Evolutionary conservation across 331 rosid species (phyloP), one percentile per base, ranked within the genome.

Genomic region (Saraca asoca): DNA sequence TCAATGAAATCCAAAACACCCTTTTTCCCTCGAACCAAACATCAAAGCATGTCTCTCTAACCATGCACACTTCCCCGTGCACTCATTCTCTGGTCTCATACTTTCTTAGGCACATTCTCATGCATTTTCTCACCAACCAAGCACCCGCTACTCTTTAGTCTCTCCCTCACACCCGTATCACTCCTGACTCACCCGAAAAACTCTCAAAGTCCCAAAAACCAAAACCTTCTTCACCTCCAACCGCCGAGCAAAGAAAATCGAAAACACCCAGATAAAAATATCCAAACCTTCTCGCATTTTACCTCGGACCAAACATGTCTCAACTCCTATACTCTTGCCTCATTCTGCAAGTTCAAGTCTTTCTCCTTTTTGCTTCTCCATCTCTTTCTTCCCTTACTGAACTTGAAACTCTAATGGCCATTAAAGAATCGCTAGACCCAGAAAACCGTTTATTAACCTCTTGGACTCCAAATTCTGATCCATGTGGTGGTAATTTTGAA

Each of bases 391-490:
- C 72, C 0, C 14, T 12, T 7, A 39, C 64, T 13, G 91, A 92
- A 78, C 83, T 83, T 13, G 72, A 78, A 39, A 77, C 89, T 59
- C 85, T 92, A 6, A 72, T 92, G 88, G 73, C 79, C 37, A 43
- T 92, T 53, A 92, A 89, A 75, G 48, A 69, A 58, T 83, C 96
- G 19, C 62, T 92, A 12, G 96, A 92, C 87, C 96, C 95, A 20
- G 84, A 85, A 37, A 80, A 77, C 81, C 78, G 15, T 42, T 64
- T 85, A 0, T 54, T 92, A 74, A 18, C 57, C n/a, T 83, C 96
- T 6, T 92, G 98, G 98, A 80, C 80, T n/a, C 68, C 53, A 2
- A 51, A 74, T 34, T 78, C 82, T 38, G 93, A 92, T 38, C 96
- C 93, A 0, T 92, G 98, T 38, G 58, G 85, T 14, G 82, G 79